Percentiles rank a stretch among this genome's conserved stretches.
Conservation (phyloP, 768 basidiomycete genomes). For the Pseudohyphozyma bogoriensis region DNA sequence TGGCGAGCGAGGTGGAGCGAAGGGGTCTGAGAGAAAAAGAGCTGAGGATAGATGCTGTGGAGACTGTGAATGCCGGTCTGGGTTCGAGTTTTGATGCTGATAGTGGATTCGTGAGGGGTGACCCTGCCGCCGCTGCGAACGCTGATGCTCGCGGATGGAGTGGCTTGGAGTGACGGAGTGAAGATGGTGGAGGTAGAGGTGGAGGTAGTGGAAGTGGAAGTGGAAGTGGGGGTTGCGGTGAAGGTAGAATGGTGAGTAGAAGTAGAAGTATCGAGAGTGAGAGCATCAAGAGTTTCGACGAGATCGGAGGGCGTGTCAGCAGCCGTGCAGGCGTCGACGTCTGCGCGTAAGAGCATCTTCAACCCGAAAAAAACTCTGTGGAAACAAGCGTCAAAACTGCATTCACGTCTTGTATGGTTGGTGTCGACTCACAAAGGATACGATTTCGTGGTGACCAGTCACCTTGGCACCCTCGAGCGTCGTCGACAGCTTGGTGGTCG, state of each 20-base stretch:
- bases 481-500: not conserved
- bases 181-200: not conserved
- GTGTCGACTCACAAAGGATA: not conserved
- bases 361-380: not conserved
- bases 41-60: not conserved
- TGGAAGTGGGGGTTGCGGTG: too few species aligned
- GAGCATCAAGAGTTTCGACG: too few species aligned
- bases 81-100: not conserved
- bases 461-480: not conserved
- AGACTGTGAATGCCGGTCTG: not conserved
- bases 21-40: not conserved
- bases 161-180: not conserved
- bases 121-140: not conserved
- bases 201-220: too few species aligned
- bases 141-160: not conserved
- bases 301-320: too few species aligned
- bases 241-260: too few species aligned
- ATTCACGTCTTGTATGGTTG: too few species aligned
- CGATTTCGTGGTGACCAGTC: not conserved
- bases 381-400: not conserved
- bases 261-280: too few species aligned
- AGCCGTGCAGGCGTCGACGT: not conserved
- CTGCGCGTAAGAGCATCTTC: not conserved
- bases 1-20: not conserved
- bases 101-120: not conserved